Evolutionary conservation across 768 basidiomycete genomes (phyloP), one percentile per base, ranked within the genome.

Genomic region (Kwoniella europaea): DNA sequence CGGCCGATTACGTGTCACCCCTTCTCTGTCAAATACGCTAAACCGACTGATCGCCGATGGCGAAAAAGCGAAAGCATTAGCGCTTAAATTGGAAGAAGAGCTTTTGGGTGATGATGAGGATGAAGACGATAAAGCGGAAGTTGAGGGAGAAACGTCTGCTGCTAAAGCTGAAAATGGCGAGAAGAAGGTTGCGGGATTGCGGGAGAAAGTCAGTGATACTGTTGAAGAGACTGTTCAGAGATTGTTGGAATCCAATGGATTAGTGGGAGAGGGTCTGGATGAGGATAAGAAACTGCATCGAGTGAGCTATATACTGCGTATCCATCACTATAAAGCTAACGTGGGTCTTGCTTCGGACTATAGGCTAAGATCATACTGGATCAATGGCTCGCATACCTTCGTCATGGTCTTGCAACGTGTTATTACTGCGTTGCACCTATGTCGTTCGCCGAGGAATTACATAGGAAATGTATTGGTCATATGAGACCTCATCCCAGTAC

Each of bases 401-500:
- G 97, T 76, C 88, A 90, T 82, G 95, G 92, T 44, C 71, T 83
- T 6, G 75, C 80, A 15, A 83, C 81, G 35, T 83, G 97, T 88
- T 99, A 96, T 86, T 99, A 99, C 86, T 99, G 97, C 87, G 90
- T 91, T 78, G 90, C 93, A 82, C 89, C 92, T 76, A 91, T 90
- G 83, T 91, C 96, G 85, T 94, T 94, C 86, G 85, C 91, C 84
- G 97, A 99, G 86, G 94, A 97, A 86, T 88, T 99, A 79, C 91
- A 94, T 84, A 89, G 93, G 82, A 93, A 94, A 86, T 98, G 96
- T 87, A 86, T 97, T 77, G 90, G 90, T 86, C 97, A 99, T 86
- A 87, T 91, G 74, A 89, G 96, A 55, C 70, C 75, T 7, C 67
- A 57, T 60, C 53, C 68, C 10, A 50, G 59, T 42, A 62, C 58